Percentiles rank a stretch among this genome's conserved stretches.
Evolutionary conservation across 208 protist genomes (phyloP).

Genomic region (Strigomonas culicis): DNA sequence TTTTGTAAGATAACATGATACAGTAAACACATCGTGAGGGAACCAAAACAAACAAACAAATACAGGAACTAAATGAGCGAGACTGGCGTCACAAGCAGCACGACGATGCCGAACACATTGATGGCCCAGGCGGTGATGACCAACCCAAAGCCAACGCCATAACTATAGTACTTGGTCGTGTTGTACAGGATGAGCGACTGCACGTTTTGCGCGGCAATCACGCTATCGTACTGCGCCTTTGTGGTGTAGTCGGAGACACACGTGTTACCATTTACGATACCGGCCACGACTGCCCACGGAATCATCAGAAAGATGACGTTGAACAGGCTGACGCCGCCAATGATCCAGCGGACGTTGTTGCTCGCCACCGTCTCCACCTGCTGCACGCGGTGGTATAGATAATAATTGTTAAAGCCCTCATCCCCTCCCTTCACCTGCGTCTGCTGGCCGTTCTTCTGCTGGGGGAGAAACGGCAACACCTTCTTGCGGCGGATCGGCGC

Average conservation of each 20-base stretch:
- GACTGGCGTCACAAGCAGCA: constrained; percentile 18
- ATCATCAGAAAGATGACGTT: constrained; percentile 37
- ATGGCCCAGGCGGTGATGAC: constrained; percentile 49
- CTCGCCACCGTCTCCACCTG: background rate
- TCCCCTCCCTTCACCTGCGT: background rate
- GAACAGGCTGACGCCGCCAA: constrained; percentile 24
- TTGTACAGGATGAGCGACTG: background rate
- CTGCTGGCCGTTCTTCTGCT: background rate
- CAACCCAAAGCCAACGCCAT: constrained; percentile 66
- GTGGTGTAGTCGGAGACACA: constrained; percentile 13
- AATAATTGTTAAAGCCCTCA: background rate
- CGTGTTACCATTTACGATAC: constrained; percentile 26
- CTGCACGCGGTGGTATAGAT: too few relatives aligned
- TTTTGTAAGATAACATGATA: background rate
- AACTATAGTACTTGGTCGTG: constrained; percentile 14
- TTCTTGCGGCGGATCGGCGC: constrained; percentile 11
- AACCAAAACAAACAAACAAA: background rate
- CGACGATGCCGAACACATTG: constrained; percentile 18
- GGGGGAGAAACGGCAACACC: background rate
- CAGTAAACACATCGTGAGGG: background rate
- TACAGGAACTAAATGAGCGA: constrained; percentile 10
- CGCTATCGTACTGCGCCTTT: background rate
- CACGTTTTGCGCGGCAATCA: background rate
- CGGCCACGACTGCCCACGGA: constrained; percentile 44
- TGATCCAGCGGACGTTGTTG: constrained; percentile 17